Evolutionary conservation across 306 rosid genomes (phyloP), one percentile per base, ranked within the genome.

Genomic region (Cicer chorassanicum): DNA sequence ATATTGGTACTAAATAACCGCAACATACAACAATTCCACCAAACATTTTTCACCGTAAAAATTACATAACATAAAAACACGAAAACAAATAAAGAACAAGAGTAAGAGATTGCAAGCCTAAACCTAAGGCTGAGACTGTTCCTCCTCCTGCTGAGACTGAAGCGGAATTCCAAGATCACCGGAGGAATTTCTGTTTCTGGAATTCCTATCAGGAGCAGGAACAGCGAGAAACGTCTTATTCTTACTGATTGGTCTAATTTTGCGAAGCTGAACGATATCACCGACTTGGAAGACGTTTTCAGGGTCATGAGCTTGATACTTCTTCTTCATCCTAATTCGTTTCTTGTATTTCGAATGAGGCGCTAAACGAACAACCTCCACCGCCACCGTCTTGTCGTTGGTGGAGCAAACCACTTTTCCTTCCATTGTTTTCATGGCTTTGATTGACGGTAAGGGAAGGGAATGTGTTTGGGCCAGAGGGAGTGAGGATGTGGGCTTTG

Each of bases 241-340:
- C 88, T 94, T 94, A 81, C 99, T 94, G 9, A 94, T 92, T 62
- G 99, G 99, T 13, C 86, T 83, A 62, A 83, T 83, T 65, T 85
- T 90, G 36, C 82, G 87, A 61, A 94, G 96, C 86, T 87, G 91
- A 4, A 94, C 99, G 16, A 85, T 3, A 67, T 94, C 98, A 1
- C 99, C 99, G 0, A 89, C 89, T 70, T 89, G 46, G 95, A 94
- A 94, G 38, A 65, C 87, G 83, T 92, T 94, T 2, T 92, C 92
- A 0, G 92, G 90, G 86, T 94, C 99, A 66, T 94, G 99, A 49
- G 96, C 93, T 73, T 94, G 99, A 75, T 86, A 94, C 97, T 92
- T 94, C 92, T 94, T 94, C 98, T 87, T 92, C 88, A 76, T 90
- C 91, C 90, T 90, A 9, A 92, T 80, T 38, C 97, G 86, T 65